Conservation (phyloP, 2,329 filamentous ascomycete genomes). For the Colletotrichum endophyticum region DNA sequence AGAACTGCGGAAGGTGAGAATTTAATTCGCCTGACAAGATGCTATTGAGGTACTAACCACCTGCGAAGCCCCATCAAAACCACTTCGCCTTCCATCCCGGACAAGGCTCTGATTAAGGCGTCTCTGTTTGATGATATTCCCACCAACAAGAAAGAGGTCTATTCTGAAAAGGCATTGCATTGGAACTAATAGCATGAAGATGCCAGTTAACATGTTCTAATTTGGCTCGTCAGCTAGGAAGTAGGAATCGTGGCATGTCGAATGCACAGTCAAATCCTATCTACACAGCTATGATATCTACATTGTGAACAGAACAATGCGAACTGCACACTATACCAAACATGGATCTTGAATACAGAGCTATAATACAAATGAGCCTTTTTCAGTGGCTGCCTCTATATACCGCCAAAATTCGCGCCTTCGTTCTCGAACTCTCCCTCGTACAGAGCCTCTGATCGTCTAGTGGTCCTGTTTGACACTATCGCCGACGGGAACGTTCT, state of each 20-base stretch:
- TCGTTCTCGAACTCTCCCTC: neutral
- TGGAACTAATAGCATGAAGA: neutral
- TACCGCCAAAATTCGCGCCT: neutral
- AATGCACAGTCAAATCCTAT: neutral
- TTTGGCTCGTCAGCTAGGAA: neutral
- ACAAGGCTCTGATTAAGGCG: conserved; percentile 1
- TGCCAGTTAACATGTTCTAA: neutral
- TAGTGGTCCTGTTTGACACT: neutral
- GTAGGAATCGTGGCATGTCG: neutral
- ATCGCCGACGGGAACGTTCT: conserved; percentile 17
- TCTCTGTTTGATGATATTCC: conserved; percentile 15
- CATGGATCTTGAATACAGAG: neutral
- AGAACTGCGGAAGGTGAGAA: conserved; percentile 9
- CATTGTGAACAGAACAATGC: neutral
- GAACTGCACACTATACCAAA: neutral
- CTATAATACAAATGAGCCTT: neutral
- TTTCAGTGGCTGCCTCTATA: neutral
- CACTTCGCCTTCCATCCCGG: neutral
- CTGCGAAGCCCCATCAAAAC: neutral
- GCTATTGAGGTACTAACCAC: neutral
- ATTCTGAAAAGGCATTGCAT: neutral
- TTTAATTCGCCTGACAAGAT: neutral
- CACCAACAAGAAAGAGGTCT: neutral
- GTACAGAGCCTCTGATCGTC: neutral
- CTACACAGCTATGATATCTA: neutral